phyloP scores from a whole-genome alignment of 2,329 filamentous ascomycete species.

The Claviceps humidiphila region DNA sequence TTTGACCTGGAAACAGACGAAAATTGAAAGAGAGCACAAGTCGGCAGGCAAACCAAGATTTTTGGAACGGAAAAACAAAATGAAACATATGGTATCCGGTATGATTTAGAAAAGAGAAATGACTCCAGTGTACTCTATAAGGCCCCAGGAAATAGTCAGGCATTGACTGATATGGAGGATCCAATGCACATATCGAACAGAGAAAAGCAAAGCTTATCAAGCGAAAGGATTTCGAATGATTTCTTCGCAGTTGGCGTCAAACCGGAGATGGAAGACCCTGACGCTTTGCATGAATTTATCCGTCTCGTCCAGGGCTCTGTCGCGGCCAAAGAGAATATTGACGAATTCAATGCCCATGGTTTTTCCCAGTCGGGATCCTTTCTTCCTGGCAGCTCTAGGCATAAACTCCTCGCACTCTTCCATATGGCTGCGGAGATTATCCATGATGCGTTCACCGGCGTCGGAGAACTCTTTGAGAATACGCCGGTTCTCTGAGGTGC shows the following conservation, averaged over 20 bases:
- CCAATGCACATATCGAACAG: not conserved
- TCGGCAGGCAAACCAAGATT: no score
- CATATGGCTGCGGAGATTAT: slow-evolving; percentile 72
- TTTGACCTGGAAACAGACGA: not conserved
- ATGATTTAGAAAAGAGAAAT: not conserved
- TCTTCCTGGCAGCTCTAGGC: slow-evolving; percentile 76
- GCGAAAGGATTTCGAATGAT: slow-evolving; percentile 54
- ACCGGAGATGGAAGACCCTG: slow-evolving; percentile 80
- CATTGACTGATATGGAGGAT: not conserved
- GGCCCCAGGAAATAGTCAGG: not conserved
- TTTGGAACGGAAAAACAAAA: no score
- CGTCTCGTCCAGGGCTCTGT: slow-evolving; percentile 77
- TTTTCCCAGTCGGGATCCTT: slow-evolving; percentile 60
- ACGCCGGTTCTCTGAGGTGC: slow-evolving; percentile 59
- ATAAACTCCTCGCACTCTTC: slow-evolving; percentile 90
- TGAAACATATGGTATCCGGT: no score
- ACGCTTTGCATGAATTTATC: slow-evolving; percentile 87
- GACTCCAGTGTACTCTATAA: not conserved
- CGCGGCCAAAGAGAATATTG: slow-evolving; percentile 84
- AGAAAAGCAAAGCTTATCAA: slow-evolving; percentile 21
- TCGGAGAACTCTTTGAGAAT: slow-evolving; percentile 84
- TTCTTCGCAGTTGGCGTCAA: slow-evolving; percentile 90
- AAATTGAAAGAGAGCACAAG: not conserved
- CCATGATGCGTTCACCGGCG: slow-evolving; percentile 73
- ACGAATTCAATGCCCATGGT: slow-evolving; percentile 92